Base-by-base conservation (phyloP, 2,329 filamentous ascomycete genomes). In the Clarireedia homoeocarpa region DNA sequence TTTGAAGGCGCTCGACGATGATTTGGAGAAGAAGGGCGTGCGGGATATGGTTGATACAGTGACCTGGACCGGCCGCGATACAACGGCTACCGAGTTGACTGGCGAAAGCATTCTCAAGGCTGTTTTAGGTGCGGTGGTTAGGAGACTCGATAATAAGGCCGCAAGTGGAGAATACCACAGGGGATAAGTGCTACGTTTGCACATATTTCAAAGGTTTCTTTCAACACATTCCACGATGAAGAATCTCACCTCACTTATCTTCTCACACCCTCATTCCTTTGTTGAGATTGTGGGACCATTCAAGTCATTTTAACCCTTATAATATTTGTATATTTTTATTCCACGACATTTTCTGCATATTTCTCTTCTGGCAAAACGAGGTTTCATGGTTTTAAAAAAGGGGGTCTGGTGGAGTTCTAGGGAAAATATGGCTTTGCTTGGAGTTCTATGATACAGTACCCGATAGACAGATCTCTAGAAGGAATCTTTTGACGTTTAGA, bases 1-100 rank as follows among this genome's bases (percentile, higher is more conserved):
- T 55, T 75, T 97, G 40, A 74, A 80, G 63, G 77, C 84, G 48
- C 76, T 97, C 6, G 92, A 97, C 67, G 88, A 96, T 69, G 79
- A 80, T 3, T 72, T 94, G 38, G 74, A 72, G 2, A 75, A 77
- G 30, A 73, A 77, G 30, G 75, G 77, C 14, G 69, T 92, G 15
- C 76, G 92, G 17, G 92, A 97, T 72, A 96, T 97, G 66, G 90
- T 96, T 15, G 92, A 97, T 71, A 95, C 91, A 0, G 85, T 91
- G 36, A 86, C 88, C 0, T 96, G 87, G 77, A 80, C 75, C 23
- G 77, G 75, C 1, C 73, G 67, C 4, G 23, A 49, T 27, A 56
- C 53, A 17, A 55, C 53, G 15, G 59, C 73, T 7, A 60, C 68
- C 5, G 64, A 63, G 6, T 74, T 96, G 47, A 84, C 82, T 1